phyloP scores from a whole-genome alignment of 2,329 filamentous ascomycete species.

The Uncinocarpus reesii region DNA sequence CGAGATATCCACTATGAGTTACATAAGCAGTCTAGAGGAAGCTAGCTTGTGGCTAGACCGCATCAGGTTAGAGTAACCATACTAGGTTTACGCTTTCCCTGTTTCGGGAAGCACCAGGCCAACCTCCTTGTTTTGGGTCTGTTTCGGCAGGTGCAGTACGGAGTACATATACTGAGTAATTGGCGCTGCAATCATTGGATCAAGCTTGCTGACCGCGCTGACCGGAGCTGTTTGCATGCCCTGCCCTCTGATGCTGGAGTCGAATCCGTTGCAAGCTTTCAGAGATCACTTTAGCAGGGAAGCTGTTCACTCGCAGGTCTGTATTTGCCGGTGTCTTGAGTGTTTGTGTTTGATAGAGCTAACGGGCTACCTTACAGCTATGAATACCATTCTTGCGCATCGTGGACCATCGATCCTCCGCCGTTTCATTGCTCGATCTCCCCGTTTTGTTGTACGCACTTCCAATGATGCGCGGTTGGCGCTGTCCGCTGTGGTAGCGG shows the following conservation, averaged over 20 bases:
- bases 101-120: not conserved
- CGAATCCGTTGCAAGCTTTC: not conserved
- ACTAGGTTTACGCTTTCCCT: not conserved
- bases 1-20: not conserved
- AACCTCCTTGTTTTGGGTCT: slow-evolving; percentile 8
- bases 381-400: slow-evolving; percentile 3
- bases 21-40: not conserved
- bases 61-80: not conserved
- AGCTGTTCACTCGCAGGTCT: no score
- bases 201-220: not conserved
- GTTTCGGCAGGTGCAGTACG: not conserved
- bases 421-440: slow-evolving; percentile 22
- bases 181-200: not conserved
- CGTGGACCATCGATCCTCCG: slow-evolving; percentile 14
- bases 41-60: not conserved
- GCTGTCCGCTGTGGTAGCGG: slow-evolving; percentile 9
- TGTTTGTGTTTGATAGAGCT: not conserved
- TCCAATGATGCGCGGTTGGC: slow-evolving; percentile 1
- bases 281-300: no score
- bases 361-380: not conserved
- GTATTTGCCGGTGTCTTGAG: no score
- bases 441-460: slow-evolving; percentile 2
- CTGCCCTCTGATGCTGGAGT: not conserved
- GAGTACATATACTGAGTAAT: not conserved
- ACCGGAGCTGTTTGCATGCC: not conserved